A percentile compares a stretch with the other conserved stretches of the same genome.
Evolutionary conservation across 2,329 filamentous ascomycete genomes (phyloP).

Genomic region (Metarhizium rileyi): DNA sequence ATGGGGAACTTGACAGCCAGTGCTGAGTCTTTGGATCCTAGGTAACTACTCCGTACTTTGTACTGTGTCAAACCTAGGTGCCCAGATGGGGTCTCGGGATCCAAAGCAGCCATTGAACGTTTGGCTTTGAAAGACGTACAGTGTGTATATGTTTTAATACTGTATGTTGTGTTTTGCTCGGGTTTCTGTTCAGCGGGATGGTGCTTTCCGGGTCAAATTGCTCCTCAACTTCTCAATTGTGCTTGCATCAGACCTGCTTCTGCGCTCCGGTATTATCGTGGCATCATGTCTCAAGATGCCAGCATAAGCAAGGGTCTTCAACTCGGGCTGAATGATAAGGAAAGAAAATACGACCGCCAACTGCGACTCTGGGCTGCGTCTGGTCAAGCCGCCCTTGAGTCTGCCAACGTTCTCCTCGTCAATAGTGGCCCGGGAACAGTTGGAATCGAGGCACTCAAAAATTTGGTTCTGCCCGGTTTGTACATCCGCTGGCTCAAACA

Average conservation of each 20-base stretch:
- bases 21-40: too few relatives aligned
- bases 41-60: too few relatives aligned
- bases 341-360: constrained; percentile 86
- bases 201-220: too few relatives aligned
- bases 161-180: too few relatives aligned
- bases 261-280: not conserved
- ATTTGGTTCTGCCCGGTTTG: constrained; percentile 79
- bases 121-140: too few relatives aligned
- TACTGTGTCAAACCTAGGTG: too few relatives aligned
- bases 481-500: not conserved
- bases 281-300: not conserved
- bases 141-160: too few relatives aligned
- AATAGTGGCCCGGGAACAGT: constrained; percentile 82
- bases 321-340: constrained; percentile 48
- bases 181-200: too few relatives aligned
- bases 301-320: constrained; percentile 25
- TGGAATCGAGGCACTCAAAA: constrained; percentile 88
- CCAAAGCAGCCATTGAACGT: too few relatives aligned
- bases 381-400: constrained; percentile 82
- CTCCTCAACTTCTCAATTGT: not conserved
- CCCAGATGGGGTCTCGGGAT: too few relatives aligned
- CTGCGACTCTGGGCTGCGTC: constrained; percentile 90
- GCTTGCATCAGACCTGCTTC: not conserved
- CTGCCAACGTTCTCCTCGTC: constrained; percentile 81
- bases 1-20: too few relatives aligned